Evolutionary conservation across 306 rosid species (phyloP), one percentile per base, ranked within the genome.

Genomic region (Sicyos baderoa): DNA sequence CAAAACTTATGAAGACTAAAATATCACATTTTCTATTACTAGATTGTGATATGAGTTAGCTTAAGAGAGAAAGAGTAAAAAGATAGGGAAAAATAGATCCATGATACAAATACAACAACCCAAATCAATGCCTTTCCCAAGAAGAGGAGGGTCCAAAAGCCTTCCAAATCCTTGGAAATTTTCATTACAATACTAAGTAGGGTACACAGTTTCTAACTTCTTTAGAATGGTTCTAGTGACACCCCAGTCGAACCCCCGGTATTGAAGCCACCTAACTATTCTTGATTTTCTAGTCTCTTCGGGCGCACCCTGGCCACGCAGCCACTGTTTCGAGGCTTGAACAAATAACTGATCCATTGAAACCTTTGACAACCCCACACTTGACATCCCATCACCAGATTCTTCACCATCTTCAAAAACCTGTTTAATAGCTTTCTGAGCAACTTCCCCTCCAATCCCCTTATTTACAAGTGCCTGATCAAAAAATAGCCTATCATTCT

Each of bases 301-400:
- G 0, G 88, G 79, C 11, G 76, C 85, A 47, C 88, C 83, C 8
- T 25, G 78, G 27, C 89, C 82, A 73, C 89, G 85, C 47, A 72
- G 74, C 98, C 98, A 89, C 79, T 88, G 97, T 80, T 88, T 89
- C 54, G 96, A 86, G 85, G 89, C 94, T 78, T 81, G 89, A 76
- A 82, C 81, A 79, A 75, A 80, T 74, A 89, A 77, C 35, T 80
- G 89, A 76, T 93, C 93, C 78, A 88, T 72, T 40, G 85, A 76
- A 32, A 25, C 63, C 84, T 85, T 81, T 49, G 87, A 83, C 78
- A 85, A 42, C 44, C 82, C 79, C 11, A 54, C 66, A 63, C 68
- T 79, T n/a, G 63, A 37, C 53, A 44, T 68, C 57, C 44, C 76
- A 14, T 29, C 49, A 61, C 57, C 77, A n/a, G 25, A 74, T 25